These are phyloP conservation scores for Claviceps sp. DNA, from an alignment of 2,329 filamentous ascomycete genomes.

Conservation along the genomic window DNA sequence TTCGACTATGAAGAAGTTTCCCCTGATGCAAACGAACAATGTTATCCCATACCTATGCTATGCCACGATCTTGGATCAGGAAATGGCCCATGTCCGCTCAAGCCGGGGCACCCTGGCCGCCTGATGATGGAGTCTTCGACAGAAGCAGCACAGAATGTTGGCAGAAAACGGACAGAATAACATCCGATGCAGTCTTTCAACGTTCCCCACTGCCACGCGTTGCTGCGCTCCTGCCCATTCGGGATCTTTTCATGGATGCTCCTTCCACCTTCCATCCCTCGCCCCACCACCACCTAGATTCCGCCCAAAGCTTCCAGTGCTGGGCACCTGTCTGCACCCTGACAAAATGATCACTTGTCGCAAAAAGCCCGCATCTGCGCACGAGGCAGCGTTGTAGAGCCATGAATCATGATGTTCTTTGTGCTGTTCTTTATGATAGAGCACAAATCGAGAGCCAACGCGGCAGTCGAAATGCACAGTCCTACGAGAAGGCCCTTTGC, in stretches of 20 bases:
- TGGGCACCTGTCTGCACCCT: not conserved
- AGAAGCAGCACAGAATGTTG: no score
- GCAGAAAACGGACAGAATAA: not conserved
- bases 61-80: no score
- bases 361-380: not conserved
- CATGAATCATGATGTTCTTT: not conserved
- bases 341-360: not conserved
- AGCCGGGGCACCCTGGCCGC: no score
- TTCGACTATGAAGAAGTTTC: no score
- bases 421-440: not conserved
- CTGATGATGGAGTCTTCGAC: no score
- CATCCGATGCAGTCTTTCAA: not conserved
- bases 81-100: no score
- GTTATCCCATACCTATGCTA: no score
- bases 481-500: not conserved
- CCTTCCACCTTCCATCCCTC: not conserved
- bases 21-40: no score
- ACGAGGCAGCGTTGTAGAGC: not conserved
- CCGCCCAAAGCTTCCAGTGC: not conserved
- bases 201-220: not conserved
- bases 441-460: not conserved
- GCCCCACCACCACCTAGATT: not conserved
- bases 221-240: conserved; percentile 1
- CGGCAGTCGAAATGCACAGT: not conserved
- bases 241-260: not conserved